Evolutionary conservation across 1,284 basidiomycete genomes (phyloP).

Genomic region (Clitocybe nebularis): DNA sequence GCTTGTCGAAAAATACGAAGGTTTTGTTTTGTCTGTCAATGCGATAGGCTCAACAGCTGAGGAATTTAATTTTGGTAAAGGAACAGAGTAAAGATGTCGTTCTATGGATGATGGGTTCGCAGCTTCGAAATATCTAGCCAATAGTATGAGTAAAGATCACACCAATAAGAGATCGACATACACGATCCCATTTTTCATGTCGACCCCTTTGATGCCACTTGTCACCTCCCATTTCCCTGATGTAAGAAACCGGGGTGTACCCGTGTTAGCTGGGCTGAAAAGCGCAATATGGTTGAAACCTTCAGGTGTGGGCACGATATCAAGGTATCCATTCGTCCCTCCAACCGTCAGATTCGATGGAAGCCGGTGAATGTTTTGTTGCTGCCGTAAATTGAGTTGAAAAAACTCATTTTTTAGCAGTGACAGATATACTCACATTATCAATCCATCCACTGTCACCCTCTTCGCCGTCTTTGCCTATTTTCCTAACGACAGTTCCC

Average conservation of each 20-base stretch:
- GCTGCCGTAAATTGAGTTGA: no score
- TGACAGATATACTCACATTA: conserved; percentile 39
- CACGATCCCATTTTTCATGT: conserved; percentile 66
- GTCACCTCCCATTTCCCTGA: conserved; percentile 89
- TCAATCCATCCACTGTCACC: conserved; percentile 95
- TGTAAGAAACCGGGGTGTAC: conserved; percentile 78
- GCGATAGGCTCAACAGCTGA: conserved; percentile 41
- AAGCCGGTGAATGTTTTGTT: conserved; percentile 59
- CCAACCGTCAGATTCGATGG: conserved; percentile 39
- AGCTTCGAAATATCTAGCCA: conserved; percentile 79
- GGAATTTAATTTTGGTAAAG: conserved; percentile 46
- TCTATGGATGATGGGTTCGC: conserved; percentile 81
- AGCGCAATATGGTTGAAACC: conserved; percentile 91
- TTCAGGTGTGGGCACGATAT: conserved; percentile 74
- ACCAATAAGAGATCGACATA: conserved; percentile 36
- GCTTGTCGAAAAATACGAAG: conserved; percentile 61
- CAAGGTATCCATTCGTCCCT: conserved; percentile 67
- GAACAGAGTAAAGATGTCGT: conserved; percentile 79
- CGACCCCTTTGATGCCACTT: conserved; percentile 68
- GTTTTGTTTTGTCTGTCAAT: conserved; percentile 63
- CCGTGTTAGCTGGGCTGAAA: conserved; percentile 72
- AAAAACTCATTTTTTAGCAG: no score
- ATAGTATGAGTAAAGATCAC: conserved; percentile 5
- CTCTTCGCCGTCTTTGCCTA: conserved; percentile 80
- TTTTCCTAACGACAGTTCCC: conserved; percentile 66